Evolutionary conservation across 352 stramenopile species (phyloP), one percentile per base, ranked within the genome.

Genomic region (Pythium dissotocum): DNA sequence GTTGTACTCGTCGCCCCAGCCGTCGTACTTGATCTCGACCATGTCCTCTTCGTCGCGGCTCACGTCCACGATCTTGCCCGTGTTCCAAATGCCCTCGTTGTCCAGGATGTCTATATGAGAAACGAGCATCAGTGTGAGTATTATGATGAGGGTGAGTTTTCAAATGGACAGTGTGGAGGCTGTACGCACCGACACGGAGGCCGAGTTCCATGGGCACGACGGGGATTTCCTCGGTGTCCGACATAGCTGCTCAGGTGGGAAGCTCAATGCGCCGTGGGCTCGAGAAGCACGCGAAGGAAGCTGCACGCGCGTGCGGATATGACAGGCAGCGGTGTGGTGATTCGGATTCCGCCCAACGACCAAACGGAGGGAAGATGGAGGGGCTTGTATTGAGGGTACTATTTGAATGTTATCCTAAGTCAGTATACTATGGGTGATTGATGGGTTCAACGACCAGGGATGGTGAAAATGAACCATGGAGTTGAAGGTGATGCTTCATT

Each of bases 11-110:
- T 92, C 86, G 18, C 74, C 77, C 86, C 86, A 94, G 38, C 86
- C 86, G 65, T 94, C 86, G 75, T 94, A 94, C 73, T 91, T 91
- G 69, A 94, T 79, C 70, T 94, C 82, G 18, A 86, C 79, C 75
- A 85, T 72, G 36, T 83, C 76, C 33, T 89, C 80, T 46, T 75
- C 76, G 52, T 89, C 82, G 48, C 83, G 77, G 46, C 77, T 83
- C 58, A 91, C 78, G 65, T 93, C 84, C 44, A 81, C 77, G 67
- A 93, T 82, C 24, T 77, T 46, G 33, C 80, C 86, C 30, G 84
- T 92, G 75, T 94, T 94, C 86, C 86, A 94, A 57, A 92, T 94
- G 33, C 86, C 86, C 55, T 94, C 86, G 49, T 89, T 87, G 65
- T 94, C 86, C 65, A 94, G 72, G 57, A 92, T 79, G 63, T 94